Percentiles rank a stretch among this genome's conserved stretches.
phyloP scores from a whole-genome alignment of 2,329 filamentous ascomycete species.

The Elsinoe fawcettii region DNA sequence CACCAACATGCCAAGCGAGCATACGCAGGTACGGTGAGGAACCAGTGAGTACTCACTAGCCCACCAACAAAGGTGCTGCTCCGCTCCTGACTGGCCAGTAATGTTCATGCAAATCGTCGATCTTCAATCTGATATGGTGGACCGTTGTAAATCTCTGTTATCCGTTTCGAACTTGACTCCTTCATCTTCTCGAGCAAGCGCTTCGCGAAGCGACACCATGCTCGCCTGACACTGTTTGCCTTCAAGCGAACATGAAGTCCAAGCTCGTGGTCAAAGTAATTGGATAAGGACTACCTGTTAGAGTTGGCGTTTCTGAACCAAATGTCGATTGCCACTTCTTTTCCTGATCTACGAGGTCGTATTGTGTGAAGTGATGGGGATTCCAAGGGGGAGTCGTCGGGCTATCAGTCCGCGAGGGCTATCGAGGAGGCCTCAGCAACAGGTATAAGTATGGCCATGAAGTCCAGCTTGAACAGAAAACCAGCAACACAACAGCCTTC shows the following conservation, averaged over 20 bases:
- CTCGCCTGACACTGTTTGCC: slow-evolving; percentile 2
- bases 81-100: neutral
- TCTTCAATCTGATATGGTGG: slow-evolving; percentile 4
- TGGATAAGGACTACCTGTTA: slow-evolving; percentile 6
- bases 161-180: slow-evolving; percentile 4
- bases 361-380: neutral
- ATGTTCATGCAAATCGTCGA: neutral
- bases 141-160: neutral
- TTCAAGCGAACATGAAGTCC: slow-evolving; percentile 6
- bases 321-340: neutral
- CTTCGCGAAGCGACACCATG: slow-evolving; percentile 1
- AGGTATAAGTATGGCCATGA: slow-evolving; percentile 3
- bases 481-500: neutral
- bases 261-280: slow-evolving; percentile 6
- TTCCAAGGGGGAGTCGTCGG: neutral
- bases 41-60: neutral
- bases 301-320: neutral
- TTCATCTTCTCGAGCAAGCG: neutral
- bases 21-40: neutral
- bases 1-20: neutral
- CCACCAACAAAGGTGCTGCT: neutral
- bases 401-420: neutral
- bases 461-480: neutral
- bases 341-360: neutral
- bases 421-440: neutral